These are phyloP conservation scores for Pseudogymnoascus sp. DNA, from an alignment of 2,329 filamentous ascomycete species.

Conservation along the genomic window DNA sequence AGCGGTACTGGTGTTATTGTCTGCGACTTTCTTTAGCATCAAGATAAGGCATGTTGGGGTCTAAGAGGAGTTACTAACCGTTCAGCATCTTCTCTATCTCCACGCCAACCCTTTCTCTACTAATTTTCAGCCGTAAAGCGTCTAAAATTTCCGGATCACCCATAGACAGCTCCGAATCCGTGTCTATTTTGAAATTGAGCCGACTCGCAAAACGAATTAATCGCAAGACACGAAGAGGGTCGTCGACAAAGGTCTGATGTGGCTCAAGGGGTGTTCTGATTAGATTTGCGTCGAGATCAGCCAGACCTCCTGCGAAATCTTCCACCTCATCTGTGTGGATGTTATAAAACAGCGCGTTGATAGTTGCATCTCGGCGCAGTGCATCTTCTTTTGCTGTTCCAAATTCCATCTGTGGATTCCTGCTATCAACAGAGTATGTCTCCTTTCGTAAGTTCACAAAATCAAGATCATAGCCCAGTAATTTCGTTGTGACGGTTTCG, in stretches of 20 bases:
- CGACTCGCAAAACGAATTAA: conserved; percentile 86
- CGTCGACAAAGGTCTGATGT: conserved; percentile 87
- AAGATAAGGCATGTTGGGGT: conserved; percentile 17
- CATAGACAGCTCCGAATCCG: conserved; percentile 65
- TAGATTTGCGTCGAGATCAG: conserved; percentile 63
- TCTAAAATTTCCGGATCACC: conserved; percentile 66
- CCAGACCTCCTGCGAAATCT: conserved; percentile 74
- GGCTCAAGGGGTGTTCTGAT: conserved; percentile 84
- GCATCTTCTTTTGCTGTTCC: conserved; percentile 89
- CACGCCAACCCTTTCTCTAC: conserved; percentile 76
- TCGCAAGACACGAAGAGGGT: conserved; percentile 79
- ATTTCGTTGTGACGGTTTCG: conserved; percentile 78
- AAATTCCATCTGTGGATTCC: conserved; percentile 89
- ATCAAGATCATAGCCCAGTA: conserved; percentile 84
- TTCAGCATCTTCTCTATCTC: conserved; percentile 90
- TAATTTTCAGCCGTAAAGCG: conserved; percentile 81
- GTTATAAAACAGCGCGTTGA: conserved; percentile 96
- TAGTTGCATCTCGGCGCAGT: conserved; percentile 78
- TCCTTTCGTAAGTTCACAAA: conserved; percentile 92
- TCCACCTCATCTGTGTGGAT: conserved; percentile 71
- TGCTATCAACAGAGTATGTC: conserved; percentile 79
- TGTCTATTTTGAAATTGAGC: conserved; percentile 71
- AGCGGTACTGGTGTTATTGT: conserved; percentile 52
- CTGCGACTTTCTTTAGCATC: conserved; percentile 28
- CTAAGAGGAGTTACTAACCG: conserved; percentile 38